Conservation (phyloP, 2,329 filamentous ascomycete species). For the Aspergillus fischeri region DNA sequence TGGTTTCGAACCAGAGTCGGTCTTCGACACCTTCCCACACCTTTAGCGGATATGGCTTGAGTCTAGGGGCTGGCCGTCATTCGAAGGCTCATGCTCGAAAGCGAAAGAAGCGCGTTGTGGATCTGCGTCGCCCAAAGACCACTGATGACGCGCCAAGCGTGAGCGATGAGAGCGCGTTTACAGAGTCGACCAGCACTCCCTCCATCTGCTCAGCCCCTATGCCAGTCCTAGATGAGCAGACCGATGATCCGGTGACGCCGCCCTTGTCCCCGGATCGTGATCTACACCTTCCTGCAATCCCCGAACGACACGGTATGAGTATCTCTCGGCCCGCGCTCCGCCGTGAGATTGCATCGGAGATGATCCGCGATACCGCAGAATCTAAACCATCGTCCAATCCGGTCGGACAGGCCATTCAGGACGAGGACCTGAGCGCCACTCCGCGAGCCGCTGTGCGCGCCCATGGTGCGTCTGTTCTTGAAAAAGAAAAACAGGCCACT, state of each 20-base stretch:
- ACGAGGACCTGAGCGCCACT: constrained; percentile 30
- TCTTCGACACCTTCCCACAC: constrained; percentile 32
- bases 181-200: constrained; percentile 42
- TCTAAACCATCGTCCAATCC: constrained; percentile 24
- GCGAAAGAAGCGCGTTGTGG: constrained; percentile 48
- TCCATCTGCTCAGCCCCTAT: constrained; percentile 50
- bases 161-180: constrained; percentile 40
- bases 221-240: constrained; percentile 58
- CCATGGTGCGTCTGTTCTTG: constrained; percentile 10
- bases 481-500: constrained; percentile 26
- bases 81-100: constrained; percentile 42
- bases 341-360: constrained; percentile 19
- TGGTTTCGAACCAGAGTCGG: constrained; percentile 63
- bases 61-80: constrained; percentile 39
- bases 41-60: constrained; percentile 39
- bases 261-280: constrained; percentile 44
- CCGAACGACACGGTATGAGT: constrained; percentile 30
- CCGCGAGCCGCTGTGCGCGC: constrained; percentile 27
- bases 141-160: constrained; percentile 39
- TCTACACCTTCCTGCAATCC: constrained; percentile 29
- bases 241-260: constrained; percentile 52
- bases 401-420: constrained; percentile 11
- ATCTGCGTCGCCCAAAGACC: constrained; percentile 40
- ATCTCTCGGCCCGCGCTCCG: constrained; percentile 23
- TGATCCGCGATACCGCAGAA: constrained; percentile 19